Percentiles rank a stretch among this genome's conserved stretches.
These are phyloP conservation scores for Astrothelium subdiscretum DNA, from an alignment of 495 filamentous ascomycete species.

Conservation along the genomic window DNA sequence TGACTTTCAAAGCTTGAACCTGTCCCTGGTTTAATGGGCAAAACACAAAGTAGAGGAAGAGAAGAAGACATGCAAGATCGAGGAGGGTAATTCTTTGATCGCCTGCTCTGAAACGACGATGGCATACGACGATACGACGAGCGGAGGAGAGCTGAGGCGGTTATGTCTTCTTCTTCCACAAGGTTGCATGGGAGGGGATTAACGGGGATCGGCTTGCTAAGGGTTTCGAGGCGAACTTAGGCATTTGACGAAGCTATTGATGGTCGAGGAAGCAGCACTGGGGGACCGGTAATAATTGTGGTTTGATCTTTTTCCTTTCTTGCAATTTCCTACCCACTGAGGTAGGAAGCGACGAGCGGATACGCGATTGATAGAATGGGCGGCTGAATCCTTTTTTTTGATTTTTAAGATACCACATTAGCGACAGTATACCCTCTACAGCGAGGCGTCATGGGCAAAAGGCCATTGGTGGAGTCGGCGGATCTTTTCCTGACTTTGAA, in stretches of 20 bases:
- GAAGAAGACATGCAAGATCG: not conserved
- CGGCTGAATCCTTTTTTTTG: not conserved
- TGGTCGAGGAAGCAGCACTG: not conserved
- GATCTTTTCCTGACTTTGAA: not conserved
- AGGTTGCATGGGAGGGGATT: not conserved
- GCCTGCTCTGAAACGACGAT: too few species aligned
- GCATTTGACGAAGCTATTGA: not conserved
- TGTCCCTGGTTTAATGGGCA: not conserved
- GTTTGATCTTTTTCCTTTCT: not conserved
- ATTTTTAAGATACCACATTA: slow-evolving; percentile 2
- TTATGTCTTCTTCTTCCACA: not conserved
- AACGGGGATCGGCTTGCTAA: not conserved
- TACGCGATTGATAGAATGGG: not conserved
- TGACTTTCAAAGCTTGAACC: not conserved
- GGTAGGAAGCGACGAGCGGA: not conserved
- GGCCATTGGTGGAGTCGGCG: not conserved
- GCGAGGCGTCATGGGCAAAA: not conserved
- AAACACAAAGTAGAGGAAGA: not conserved
- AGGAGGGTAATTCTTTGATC: too few species aligned
- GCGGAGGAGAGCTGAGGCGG: not conserved
- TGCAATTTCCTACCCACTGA: not conserved
- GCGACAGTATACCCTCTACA: not conserved
- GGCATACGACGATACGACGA: not conserved
- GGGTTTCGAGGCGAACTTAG: not conserved
- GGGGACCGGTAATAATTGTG: not conserved